phyloP scores from a whole-genome alignment of 495 filamentous ascomycete species.

The Neurospora sublineolata region DNA sequence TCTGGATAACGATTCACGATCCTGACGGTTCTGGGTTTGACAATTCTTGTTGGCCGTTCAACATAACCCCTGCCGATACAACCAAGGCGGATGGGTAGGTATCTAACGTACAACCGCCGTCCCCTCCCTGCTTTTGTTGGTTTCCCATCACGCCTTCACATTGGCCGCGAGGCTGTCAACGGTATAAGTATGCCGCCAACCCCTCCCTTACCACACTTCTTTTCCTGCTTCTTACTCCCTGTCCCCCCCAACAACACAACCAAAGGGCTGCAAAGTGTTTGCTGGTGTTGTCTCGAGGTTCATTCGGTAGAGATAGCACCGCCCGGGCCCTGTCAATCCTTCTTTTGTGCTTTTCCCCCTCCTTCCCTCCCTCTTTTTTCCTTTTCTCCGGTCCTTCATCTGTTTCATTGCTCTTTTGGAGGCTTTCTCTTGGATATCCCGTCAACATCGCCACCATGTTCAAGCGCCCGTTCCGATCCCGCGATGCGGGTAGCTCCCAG shows the following conservation, averaged over 20 bases:
- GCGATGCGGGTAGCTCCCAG: slow-evolving; percentile 30
- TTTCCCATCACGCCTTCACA: neutral
- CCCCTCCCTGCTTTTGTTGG: neutral
- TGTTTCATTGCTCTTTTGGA: slow-evolving; percentile 39
- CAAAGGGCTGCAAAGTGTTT: slow-evolving; percentile 40
- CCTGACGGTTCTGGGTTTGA: neutral
- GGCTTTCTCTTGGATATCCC: neutral
- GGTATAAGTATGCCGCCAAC: slow-evolving; percentile 31
- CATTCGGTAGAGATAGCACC: slow-evolving; percentile 30
- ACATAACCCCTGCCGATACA: neutral
- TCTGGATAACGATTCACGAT: neutral
- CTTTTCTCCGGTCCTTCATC: slow-evolving; percentile 14
- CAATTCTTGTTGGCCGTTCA: neutral
- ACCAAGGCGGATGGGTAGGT: neutral
- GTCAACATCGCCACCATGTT: slow-evolving; percentile 48
- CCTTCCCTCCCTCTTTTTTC: slow-evolving; percentile 11
- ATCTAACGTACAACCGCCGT: neutral
- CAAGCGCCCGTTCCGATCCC: slow-evolving; percentile 68
- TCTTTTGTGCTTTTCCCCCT: slow-evolving; percentile 32
- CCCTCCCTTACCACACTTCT: slow-evolving; percentile 15
- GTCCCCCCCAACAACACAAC: slow-evolving; percentile 35
- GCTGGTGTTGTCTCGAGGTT: slow-evolving; percentile 32
- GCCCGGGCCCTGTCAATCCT: slow-evolving; percentile 41
- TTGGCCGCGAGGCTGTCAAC: neutral
- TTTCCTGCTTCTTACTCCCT: slow-evolving; percentile 19